Percentiles rank a stretch among this genome's conserved stretches.
phyloP scores from a whole-genome alignment of 179 eudicot species.

The Carnegiea gigantea region DNA sequence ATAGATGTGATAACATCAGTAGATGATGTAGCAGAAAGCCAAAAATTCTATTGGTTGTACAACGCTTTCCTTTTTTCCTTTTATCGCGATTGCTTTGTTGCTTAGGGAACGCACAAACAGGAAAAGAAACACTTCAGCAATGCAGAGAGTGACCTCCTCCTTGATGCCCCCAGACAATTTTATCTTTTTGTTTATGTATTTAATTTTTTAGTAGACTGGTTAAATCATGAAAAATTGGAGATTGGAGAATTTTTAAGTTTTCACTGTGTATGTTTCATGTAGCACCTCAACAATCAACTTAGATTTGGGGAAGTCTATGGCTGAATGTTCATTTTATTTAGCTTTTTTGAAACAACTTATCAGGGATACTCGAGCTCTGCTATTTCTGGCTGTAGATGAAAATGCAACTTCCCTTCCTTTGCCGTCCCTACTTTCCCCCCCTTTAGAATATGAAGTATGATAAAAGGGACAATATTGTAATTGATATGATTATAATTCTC shows the following conservation, averaged over 20 bases:
- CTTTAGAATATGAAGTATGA: not conserved
- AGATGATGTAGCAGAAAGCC: not conserved
- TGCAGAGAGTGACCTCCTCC: too few relatives aligned
- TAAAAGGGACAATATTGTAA: not conserved
- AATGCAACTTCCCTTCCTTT: too few relatives aligned
- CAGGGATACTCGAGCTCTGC: not conserved
- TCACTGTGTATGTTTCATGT: not conserved
- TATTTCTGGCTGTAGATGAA: constrained; percentile 12
- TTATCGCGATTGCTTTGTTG: not conserved
- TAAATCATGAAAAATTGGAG: not conserved
- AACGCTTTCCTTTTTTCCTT: not conserved
- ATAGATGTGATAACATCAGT: not conserved
- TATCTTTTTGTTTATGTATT: too few relatives aligned
- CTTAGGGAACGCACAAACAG: not conserved
- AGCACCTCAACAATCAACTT: not conserved
- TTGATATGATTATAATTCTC: not conserved
- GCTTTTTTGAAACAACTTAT: not conserved
- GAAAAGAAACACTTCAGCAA: not conserved
- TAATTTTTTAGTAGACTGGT: not conserved
- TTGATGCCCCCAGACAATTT: too few relatives aligned
- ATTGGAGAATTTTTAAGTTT: not conserved
- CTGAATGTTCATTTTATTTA: not conserved
- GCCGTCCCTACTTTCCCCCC: not conserved
- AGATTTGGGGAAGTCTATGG: not conserved
- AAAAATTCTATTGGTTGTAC: not conserved